These are phyloP conservation scores for Agapanthus africanus DNA, from an alignment of 106 monocot genomes.

Conservation along the genomic window DNA sequence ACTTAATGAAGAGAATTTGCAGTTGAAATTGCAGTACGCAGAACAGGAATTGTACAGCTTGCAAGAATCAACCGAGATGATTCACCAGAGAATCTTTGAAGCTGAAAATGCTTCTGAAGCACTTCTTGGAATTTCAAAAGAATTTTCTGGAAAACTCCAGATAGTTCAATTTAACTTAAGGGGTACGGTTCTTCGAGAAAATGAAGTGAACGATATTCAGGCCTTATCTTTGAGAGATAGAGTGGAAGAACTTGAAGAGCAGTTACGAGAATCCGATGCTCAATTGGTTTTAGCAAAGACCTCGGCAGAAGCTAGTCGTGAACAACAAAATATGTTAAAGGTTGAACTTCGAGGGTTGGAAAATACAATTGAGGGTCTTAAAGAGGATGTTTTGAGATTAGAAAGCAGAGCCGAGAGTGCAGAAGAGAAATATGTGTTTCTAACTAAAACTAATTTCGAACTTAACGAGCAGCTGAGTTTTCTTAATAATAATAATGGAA, in stretches of 20 bases:
- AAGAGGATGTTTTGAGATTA: conserved; percentile 27
- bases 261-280: conserved; percentile 36
- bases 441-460: conserved; percentile 42
- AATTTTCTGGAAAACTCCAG: conserved; percentile 41
- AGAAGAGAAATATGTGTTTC: conserved; percentile 31
- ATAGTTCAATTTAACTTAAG: conserved; percentile 27
- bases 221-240: conserved; percentile 27
- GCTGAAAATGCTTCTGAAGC: conserved; percentile 71
- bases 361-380: conserved; percentile 35
- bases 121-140: conserved; percentile 50
- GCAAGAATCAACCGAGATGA: conserved; percentile 48
- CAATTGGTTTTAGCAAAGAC: conserved; percentile 25
- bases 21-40: conserved; percentile 40
- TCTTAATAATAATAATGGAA: conserved; percentile 27
- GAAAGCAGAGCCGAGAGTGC: conserved; percentile 52
- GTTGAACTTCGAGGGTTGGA: conserved; percentile 26
- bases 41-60: conserved; percentile 35
- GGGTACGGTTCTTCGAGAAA: conserved; percentile 9
- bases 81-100: conserved; percentile 41
- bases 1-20: conserved; percentile 48
- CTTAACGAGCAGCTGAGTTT: conserved; percentile 41
- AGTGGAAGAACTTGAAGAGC: conserved; percentile 37
- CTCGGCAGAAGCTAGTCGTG: conserved; percentile 18
- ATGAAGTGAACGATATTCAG: conserved; percentile 14
- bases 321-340: conserved; percentile 19